Percentiles rank a stretch among this genome's conserved stretches.
phyloP scores from a whole-genome alignment of 345 rosid genomes.

The Boechera stricta region DNA sequence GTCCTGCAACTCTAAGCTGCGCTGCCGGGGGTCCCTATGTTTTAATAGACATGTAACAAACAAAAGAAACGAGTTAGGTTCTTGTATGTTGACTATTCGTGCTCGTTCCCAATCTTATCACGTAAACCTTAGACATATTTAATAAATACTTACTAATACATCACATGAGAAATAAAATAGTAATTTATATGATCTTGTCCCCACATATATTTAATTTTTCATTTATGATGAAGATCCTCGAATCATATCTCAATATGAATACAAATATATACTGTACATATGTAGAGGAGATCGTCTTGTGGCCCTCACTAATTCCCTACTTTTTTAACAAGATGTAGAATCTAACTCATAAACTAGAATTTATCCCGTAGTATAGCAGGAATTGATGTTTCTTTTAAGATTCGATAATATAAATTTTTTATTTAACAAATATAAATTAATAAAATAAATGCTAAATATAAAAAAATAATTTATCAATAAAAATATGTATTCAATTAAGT shows the following conservation, averaged over 20 bases:
- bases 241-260: constrained; percentile 3
- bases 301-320: neutral
- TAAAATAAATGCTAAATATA: no score
- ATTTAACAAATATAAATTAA: no score
- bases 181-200: constrained; percentile 16
- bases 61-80: constrained; percentile 15
- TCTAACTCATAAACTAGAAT: neutral
- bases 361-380: no score
- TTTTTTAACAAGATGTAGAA: neutral
- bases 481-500: no score
- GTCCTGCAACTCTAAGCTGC: no score
- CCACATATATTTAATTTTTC: constrained; percentile 14
- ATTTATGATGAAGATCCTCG: constrained; percentile 34
- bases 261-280: neutral
- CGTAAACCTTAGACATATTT: constrained; percentile 27
- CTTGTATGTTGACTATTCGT: constrained; percentile 36
- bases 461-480: no score
- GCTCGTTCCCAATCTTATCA: constrained; percentile 5
- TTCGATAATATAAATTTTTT: no score
- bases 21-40: no score
- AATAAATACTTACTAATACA: constrained; percentile 9
- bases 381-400: no score
- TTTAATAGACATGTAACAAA: neutral
- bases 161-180: neutral
- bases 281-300: neutral